A percentile compares a stretch with the other conserved stretches of the same genome.
Evolutionary conservation across 2,329 filamentous ascomycete species (phyloP).

Genomic region (Chaetomium sp.): DNA sequence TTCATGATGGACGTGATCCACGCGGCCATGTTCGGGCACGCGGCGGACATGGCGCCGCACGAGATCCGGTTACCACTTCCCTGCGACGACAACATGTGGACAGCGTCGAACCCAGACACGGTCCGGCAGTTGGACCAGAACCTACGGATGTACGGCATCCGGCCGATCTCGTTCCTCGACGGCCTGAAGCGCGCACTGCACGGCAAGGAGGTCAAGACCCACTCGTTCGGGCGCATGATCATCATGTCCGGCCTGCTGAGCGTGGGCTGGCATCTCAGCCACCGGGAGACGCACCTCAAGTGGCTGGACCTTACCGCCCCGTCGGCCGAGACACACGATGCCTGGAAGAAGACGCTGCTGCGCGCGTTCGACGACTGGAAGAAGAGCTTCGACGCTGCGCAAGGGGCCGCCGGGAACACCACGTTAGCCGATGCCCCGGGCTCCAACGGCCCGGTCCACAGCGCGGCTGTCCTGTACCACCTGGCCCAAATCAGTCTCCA

Average conservation of each 20-base stretch:
- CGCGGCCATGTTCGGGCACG: constrained; percentile 87
- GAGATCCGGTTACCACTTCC: constrained; percentile 81
- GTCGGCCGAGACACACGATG: constrained; percentile 57
- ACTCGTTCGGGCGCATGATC: constrained; percentile 82
- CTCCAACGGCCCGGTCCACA: constrained; percentile 62
- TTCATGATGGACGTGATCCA: constrained; percentile 88
- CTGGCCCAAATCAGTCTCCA: constrained; percentile 85
- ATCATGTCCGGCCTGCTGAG: constrained; percentile 87
- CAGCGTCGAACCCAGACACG: constrained; percentile 68
- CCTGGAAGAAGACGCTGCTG: constrained; percentile 71
- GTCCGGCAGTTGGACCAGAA: constrained; percentile 72
- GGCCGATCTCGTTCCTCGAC: constrained; percentile 74
- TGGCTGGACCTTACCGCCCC: constrained; percentile 64
- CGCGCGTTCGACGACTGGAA: constrained; percentile 85
- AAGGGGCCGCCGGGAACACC: constrained; percentile 36
- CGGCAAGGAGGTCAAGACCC: constrained; percentile 72
- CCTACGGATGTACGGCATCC: constrained; percentile 70
- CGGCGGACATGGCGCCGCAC: constrained; percentile 83
- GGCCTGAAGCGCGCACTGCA: constrained; percentile 79
- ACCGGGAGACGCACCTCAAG: constrained; percentile 76
- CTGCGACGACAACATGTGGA: constrained; percentile 83
- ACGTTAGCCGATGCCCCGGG: constrained; percentile 37
- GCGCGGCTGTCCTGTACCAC: constrained; percentile 73
- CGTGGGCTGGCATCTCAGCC: constrained; percentile 86
- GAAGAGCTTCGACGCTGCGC: constrained; percentile 68